Conservation (phyloP, 352 stramenopile species). For the Globisporangium nodosum region DNA sequence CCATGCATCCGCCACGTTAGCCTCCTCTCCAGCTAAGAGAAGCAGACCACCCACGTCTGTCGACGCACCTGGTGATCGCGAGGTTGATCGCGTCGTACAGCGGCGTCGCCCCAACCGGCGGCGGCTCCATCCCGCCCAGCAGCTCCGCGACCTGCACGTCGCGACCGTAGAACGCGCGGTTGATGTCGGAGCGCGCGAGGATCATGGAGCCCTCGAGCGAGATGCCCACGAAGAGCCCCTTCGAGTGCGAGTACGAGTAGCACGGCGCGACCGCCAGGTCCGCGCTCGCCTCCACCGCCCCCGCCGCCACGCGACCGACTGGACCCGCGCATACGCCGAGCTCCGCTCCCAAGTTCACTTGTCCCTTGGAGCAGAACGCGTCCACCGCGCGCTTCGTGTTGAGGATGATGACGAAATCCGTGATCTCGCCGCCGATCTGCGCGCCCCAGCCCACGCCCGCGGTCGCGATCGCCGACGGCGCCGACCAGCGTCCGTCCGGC, state of each 20-base stretch:
- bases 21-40: no score
- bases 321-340: slow-evolving; percentile 84
- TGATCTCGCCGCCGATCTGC: slow-evolving; percentile 90
- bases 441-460: slow-evolving; percentile 87
- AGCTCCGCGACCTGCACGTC: slow-evolving; percentile 63
- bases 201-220: slow-evolving; percentile 89
- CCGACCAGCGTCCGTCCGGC: slow-evolving; percentile 92
- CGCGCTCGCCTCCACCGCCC: slow-evolving; percentile 64
- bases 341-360: slow-evolving; percentile 90
- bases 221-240: slow-evolving; percentile 87
- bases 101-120: slow-evolving; percentile 73
- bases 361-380: slow-evolving; percentile 78
- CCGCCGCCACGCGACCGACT: slow-evolving; percentile 83
- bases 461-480: slow-evolving; percentile 92
- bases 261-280: slow-evolving; percentile 82
- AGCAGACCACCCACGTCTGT: no score
- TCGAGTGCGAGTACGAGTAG: slow-evolving; percentile 91
- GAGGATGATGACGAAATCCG: slow-evolving; percentile 93
- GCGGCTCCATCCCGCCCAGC: slow-evolving; percentile 64
- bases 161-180: slow-evolving; percentile 90
- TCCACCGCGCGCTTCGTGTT: slow-evolving; percentile 86
- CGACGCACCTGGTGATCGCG: slow-evolving; percentile 54
- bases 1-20: no score
- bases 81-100: slow-evolving; percentile 82
- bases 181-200: slow-evolving; percentile 85